Percentiles rank a stretch among this genome's conserved stretches.
Conservation (phyloP, 1,284 basidiomycete genomes). For the Meira nashicola region DNA sequence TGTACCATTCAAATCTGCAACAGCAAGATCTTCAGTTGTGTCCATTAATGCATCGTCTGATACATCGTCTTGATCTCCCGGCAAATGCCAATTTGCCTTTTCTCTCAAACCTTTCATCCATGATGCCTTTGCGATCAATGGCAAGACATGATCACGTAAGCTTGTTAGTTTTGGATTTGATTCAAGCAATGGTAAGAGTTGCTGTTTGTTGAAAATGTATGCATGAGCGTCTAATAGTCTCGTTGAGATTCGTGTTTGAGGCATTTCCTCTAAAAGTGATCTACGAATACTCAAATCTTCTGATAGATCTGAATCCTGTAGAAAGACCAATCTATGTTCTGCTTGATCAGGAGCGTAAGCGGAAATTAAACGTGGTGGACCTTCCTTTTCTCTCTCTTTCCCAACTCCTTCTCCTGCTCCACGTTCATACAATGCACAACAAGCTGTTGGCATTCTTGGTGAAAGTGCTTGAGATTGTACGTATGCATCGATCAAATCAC, state of each 20-base stretch:
- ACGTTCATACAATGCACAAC: conserved; percentile 43
- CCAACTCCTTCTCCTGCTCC: conserved; percentile 45
- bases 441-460: conserved; percentile 24
- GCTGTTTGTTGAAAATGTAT: conserved; percentile 40
- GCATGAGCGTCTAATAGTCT: conserved; percentile 44
- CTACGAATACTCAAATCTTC: conserved; percentile 37
- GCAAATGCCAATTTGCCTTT: conserved; percentile 39
- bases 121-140: conserved; percentile 44
- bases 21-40: not conserved
- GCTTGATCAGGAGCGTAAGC: conserved; percentile 25
- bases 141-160: conserved; percentile 44
- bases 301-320: conserved; percentile 38
- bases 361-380: conserved; percentile 41
- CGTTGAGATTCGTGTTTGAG: conserved; percentile 38
- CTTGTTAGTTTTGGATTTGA: conserved; percentile 37
- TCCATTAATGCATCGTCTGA: not conserved
- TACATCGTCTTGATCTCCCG: conserved; percentile 1
- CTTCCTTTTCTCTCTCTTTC: conserved; percentile 49
- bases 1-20: not conserved
- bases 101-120: conserved; percentile 42
- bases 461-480: conserved; percentile 16
- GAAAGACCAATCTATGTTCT: conserved; percentile 18
- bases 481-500: conserved; percentile 34
- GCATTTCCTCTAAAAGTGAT: conserved; percentile 38
- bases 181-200: conserved; percentile 37